These are phyloP conservation scores for Acanthamoeba quina DNA, from an alignment of 208 protist species.

Conservation along the genomic window DNA sequence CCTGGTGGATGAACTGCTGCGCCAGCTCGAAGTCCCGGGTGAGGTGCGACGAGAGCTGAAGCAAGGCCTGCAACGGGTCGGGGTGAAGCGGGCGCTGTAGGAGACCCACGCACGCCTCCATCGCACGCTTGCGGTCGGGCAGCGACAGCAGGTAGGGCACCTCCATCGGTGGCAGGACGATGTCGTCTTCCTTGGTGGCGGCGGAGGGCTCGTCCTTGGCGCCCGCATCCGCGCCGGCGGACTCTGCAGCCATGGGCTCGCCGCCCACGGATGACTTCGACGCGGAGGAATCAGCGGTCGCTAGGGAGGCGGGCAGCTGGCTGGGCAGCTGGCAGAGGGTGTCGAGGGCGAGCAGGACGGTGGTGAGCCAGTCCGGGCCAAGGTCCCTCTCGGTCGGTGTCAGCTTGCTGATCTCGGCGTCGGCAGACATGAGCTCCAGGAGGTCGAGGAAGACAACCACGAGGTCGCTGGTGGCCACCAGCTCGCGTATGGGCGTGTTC, in stretches of 20 bases:
- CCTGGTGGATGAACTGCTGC: constrained; percentile 55
- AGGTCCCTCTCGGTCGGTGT: not conserved
- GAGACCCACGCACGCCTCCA: constrained; percentile 26
- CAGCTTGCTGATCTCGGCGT: not conserved
- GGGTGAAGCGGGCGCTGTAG: constrained; percentile 14
- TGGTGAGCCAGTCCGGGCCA: constrained; percentile 35
- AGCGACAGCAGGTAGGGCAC: constrained; percentile 38
- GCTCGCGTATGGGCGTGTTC: constrained; percentile 6
- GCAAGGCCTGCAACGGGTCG: constrained; percentile 40
- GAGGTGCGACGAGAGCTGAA: constrained; percentile 52
- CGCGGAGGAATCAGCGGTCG: not conserved
- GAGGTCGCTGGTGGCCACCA: constrained; percentile 12
- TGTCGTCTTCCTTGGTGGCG: not conserved
- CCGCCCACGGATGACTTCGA: not conserved
- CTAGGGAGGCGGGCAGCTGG: not conserved
- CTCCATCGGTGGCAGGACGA: not conserved
- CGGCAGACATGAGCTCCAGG: not conserved
- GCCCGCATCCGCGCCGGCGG: not conserved
- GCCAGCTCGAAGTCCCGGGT: constrained; percentile 60
- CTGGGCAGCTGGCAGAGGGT: constrained; percentile 61
- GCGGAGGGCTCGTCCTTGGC: constrained; percentile 1
- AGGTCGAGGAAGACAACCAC: constrained; percentile 56
- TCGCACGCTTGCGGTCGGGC: not conserved
- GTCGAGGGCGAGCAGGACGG: constrained; percentile 53
- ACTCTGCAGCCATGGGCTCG: not conserved